Base-by-base conservation (phyloP, 2,329 filamentous ascomycete species). In the Pseudogymnoascus sp. region DNA sequence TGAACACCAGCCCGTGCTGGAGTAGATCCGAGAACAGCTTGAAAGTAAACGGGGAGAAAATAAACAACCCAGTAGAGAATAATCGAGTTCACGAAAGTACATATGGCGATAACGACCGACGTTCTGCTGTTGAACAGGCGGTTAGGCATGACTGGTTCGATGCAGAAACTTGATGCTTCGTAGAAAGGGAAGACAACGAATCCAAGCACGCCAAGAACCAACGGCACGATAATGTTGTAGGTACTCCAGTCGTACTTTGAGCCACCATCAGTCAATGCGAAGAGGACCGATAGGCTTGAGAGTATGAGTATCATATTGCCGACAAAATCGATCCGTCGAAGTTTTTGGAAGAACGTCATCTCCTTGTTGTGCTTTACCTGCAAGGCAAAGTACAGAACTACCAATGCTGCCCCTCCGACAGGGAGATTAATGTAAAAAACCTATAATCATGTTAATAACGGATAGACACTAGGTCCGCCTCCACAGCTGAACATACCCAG, bases 201-300 rank as follows among this genome's bases (percentile, higher is more conserved):
- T 8, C 78, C 78, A 2, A 73, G 35, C 0, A 76, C 21, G 0
- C 80, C 79, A 2, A 80, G 63, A 2, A 81, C 63, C 3, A 83
- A 68, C 1, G 80, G 78, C 0, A 72, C 68, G 3, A 83, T 60
- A 6, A 79, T 71, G 0, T 71, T 69, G 37, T 65, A 69, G 26
- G 74, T 71, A 0, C 70, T 71, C 80, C 81, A 83, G 0, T 76
- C 66, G 55, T 78, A 70, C 0, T 71, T 64, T 1, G 76, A 70
- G 2, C 79, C 80, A 21, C 75, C 80, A 59, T 72, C 79, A 12
- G 75, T 77, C 3, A 82, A 71, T 4, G 78, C 74, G 35, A 78
- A 72, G 3, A 82, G 72, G 0, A 80, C 67, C 1, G 76, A 67
- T 3, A 77, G 70, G 6, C 74, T 72, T 0, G 74, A 72, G 2